Percentiles rank a stretch among this genome's conserved stretches.
These are phyloP conservation scores for Citrus maxima DNA, from an alignment of 345 rosid genomes.

Conservation along the genomic window DNA sequence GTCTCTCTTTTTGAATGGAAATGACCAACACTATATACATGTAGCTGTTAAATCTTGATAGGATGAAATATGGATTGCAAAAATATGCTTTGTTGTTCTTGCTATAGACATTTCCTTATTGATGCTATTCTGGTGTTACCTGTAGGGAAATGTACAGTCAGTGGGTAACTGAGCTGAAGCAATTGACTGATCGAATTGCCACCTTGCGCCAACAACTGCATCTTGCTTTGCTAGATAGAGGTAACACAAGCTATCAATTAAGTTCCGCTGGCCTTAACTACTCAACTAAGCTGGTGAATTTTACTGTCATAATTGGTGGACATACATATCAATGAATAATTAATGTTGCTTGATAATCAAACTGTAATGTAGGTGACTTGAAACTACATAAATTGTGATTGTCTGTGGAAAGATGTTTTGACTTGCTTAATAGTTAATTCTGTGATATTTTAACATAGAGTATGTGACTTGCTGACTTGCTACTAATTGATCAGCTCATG, in stretches of 20 bases:
- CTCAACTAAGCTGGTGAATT: not conserved
- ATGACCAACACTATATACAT: not conserved
- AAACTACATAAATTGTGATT: not conserved
- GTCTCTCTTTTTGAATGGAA: not conserved
- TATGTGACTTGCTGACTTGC: not conserved
- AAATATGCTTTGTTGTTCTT: not conserved
- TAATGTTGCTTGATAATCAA: not conserved
- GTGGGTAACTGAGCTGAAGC: conserved; percentile 47
- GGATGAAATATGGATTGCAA: not conserved
- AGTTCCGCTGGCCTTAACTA: not conserved
- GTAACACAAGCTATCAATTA: conserved; percentile 20
- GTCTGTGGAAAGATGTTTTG: not conserved
- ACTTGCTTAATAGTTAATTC: not conserved
- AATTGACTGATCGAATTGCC: conserved; percentile 40
- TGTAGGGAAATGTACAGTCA: conserved; percentile 39
- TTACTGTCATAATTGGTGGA: not conserved
- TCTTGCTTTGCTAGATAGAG: conserved; percentile 40
- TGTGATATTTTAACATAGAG: no score
- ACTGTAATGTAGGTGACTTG: not conserved
- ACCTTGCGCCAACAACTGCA: conserved; percentile 38
- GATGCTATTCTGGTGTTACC: not conserved
- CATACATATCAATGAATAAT: not conserved
- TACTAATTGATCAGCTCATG: not conserved
- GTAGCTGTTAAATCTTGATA: not conserved
- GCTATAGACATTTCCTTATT: not conserved